These are phyloP conservation scores for Suillus subalutaceus DNA, from an alignment of 768 basidiomycete genomes.

Conservation along the genomic window DNA sequence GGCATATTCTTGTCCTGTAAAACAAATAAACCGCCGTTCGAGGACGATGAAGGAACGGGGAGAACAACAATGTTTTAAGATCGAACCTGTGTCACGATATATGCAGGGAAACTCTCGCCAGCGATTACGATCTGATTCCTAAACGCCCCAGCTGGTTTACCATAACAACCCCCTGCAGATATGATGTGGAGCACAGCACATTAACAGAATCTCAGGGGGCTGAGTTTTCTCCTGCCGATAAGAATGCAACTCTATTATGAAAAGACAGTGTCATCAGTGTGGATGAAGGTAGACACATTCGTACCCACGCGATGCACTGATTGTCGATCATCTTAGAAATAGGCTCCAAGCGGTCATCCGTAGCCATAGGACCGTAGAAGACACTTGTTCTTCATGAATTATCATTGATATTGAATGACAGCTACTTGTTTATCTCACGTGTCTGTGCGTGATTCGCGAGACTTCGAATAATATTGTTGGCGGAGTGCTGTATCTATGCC, in stretches of 20 bases:
- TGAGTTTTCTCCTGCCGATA: not conserved
- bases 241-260: not conserved
- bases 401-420: too few species aligned
- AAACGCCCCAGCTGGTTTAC: not conserved
- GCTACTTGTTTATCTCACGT: too few species aligned
- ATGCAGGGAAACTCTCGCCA: not conserved
- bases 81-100: not conserved
- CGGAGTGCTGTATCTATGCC: too few species aligned
- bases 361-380: too few species aligned
- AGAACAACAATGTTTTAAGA: not conserved
- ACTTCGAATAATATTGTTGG: not conserved
- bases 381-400: too few species aligned
- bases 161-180: not conserved
- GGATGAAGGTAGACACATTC: not conserved
- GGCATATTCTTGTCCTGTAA: constrained; percentile 34
- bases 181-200: not conserved
- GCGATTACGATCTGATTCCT: not conserved
- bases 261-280: not conserved
- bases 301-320: not conserved
- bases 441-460: not conserved
- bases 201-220: too few species aligned
- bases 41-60: constrained; percentile 15
- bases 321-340: not conserved
- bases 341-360: too few species aligned
- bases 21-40: constrained; percentile 13